These are phyloP conservation scores for Diplodia seriata DNA, from an alignment of 2,329 filamentous ascomycete species.

Conservation along the genomic window DNA sequence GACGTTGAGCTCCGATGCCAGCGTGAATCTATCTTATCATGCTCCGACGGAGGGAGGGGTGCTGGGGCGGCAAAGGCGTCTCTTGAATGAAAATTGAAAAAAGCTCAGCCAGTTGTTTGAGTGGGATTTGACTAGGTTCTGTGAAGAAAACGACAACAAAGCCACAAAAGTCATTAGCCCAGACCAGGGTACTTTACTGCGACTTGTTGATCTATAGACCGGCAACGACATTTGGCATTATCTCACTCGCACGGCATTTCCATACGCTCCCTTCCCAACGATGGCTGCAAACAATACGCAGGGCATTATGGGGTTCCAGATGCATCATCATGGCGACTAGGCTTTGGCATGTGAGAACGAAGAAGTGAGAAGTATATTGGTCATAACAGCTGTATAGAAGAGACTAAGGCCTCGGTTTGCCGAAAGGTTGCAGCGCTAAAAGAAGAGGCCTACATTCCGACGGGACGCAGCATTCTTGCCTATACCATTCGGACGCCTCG, in stretches of 20 bases:
- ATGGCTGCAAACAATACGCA: neutral
- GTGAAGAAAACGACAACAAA: neutral
- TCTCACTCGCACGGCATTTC: neutral
- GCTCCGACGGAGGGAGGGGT: neutral
- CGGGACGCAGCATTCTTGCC: neutral
- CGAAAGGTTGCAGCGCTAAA: constrained; percentile 12
- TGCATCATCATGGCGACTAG: no score
- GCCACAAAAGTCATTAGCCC: neutral
- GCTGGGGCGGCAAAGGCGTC: neutral
- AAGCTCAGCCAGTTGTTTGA: neutral
- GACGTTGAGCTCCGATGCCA: constrained; percentile 18
- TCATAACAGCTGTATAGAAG: neutral
- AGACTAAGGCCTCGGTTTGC: neutral
- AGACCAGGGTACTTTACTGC: neutral
- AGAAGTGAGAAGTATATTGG: neutral
- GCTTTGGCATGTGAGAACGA: no score
- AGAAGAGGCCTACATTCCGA: neutral
- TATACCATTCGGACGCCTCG: neutral
- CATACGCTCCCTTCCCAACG: no score
- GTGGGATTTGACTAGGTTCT: neutral
- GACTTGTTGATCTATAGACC: neutral
- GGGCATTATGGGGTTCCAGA: neutral
- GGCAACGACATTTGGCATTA: neutral
- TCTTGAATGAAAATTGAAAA: neutral
- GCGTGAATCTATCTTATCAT: neutral